A percentile compares a stretch with the other conserved stretches of the same genome.
Conservation (phyloP, 768 basidiomycete species). For the Rhodotorula babjevae region DNA sequence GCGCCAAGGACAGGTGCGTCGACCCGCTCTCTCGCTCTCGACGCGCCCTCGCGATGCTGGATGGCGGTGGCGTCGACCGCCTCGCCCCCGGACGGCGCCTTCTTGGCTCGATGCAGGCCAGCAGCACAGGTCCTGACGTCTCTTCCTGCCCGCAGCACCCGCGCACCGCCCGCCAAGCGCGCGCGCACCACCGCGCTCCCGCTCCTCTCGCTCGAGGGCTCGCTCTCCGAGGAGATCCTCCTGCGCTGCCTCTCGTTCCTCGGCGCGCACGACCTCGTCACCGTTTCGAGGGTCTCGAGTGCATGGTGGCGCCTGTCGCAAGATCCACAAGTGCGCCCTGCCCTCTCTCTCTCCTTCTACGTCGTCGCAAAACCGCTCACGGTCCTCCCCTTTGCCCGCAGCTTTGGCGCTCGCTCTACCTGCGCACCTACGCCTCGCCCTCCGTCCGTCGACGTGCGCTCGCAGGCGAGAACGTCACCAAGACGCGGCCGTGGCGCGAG, state of each 20-base stretch:
- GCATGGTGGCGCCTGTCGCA: constrained; percentile 32
- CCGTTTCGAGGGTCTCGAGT: constrained; percentile 17
- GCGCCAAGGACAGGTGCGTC: neutral
- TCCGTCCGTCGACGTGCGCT: neutral
- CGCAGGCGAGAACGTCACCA: neutral
- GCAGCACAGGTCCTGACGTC: too few species aligned
- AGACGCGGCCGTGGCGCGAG: constrained; percentile 25
- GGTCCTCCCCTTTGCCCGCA: neutral
- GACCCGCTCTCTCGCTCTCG: too few species aligned
- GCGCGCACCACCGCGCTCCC: neutral
- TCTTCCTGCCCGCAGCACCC: neutral
- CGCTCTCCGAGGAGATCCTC: constrained; percentile 32
- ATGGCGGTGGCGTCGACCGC: neutral
- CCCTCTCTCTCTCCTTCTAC: neutral
- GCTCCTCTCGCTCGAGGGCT: constrained; percentile 27
- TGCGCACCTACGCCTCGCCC: constrained; percentile 17
- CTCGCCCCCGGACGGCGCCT: too few species aligned
- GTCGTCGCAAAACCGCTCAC: too few species aligned
- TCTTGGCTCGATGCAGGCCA: too few species aligned
- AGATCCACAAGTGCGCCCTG: constrained; percentile 28
- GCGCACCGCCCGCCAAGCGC: neutral
- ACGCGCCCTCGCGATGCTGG: neutral
- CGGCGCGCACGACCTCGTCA: constrained; percentile 13
- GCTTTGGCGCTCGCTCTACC: constrained; percentile 31
- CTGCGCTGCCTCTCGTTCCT: constrained; percentile 32